Conservation (phyloP, 176 grass and related monocot genomes). For the Ananas comosus region DNA sequence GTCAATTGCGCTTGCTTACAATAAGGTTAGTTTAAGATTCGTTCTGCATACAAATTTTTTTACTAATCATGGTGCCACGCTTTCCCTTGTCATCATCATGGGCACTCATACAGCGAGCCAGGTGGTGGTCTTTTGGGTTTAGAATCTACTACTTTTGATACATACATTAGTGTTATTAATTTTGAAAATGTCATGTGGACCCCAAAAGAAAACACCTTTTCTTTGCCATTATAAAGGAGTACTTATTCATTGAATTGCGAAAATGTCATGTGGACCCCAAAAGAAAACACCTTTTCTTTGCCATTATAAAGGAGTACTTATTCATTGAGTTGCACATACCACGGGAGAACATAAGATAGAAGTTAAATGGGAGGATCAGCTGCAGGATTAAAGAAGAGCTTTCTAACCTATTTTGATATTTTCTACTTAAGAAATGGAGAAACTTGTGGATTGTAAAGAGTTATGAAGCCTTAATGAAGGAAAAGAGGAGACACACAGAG, state of each 20-base stretch:
- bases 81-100: background rate
- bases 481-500: too few species aligned
- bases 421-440: too few species aligned
- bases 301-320: background rate
- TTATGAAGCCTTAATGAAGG: background rate
- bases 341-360: background rate
- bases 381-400: too few species aligned
- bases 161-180: background rate
- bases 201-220: background rate
- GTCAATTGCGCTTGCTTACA: constrained; percentile 96
- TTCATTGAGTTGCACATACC: background rate
- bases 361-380: background rate
- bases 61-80: too few species aligned
- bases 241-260: background rate
- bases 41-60: background rate
- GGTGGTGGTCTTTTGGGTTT: background rate
- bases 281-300: background rate
- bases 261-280: background rate
- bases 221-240: background rate
- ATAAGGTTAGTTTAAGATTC: constrained; percentile 45
- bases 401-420: too few species aligned
- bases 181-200: background rate
- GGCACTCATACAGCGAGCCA: background rate
- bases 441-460: background rate
- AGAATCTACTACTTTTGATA: background rate